phyloP scores from a whole-genome alignment of 164 flowering plant genomes.

The Stephania cephalantha region DNA sequence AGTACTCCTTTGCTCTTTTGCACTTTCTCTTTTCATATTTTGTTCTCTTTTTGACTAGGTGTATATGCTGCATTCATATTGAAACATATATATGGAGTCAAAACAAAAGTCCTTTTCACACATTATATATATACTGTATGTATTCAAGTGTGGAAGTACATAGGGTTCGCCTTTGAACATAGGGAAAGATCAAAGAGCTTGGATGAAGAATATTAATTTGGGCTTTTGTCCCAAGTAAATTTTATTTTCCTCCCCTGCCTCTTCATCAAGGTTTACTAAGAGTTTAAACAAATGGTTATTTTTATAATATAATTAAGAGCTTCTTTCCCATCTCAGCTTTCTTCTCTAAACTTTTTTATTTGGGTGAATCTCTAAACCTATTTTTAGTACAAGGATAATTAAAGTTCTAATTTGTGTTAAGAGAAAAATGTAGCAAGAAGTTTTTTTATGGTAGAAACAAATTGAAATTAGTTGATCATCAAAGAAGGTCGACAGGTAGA shows the following conservation, averaged over 20 bases:
- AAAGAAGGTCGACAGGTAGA: too few species aligned
- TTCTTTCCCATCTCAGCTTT: neutral
- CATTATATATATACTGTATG: neutral
- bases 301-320: neutral
- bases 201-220: neutral
- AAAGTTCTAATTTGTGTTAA: too few species aligned
- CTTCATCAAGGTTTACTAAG: too few species aligned
- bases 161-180: neutral
- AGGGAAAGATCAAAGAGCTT: neutral
- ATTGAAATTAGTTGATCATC: too few species aligned
- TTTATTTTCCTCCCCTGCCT: neutral
- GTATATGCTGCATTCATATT: neutral
- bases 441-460: too few species aligned
- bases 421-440: too few species aligned
- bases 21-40: neutral
- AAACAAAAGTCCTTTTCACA: slow-evolving; percentile 3
- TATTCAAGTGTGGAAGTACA: neutral
- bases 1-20: neutral
- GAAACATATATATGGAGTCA: neutral
- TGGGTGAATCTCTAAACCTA: neutral
- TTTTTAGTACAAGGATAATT: too few species aligned
- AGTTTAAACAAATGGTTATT: too few species aligned
- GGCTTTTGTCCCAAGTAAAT: neutral
- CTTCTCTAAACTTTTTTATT: neutral
- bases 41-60: slow-evolving; percentile 1